A percentile compares a stretch with the other conserved stretches of the same genome.
Conservation (phyloP, 345 rosid genomes). For the Atalantia buxifolia region DNA sequence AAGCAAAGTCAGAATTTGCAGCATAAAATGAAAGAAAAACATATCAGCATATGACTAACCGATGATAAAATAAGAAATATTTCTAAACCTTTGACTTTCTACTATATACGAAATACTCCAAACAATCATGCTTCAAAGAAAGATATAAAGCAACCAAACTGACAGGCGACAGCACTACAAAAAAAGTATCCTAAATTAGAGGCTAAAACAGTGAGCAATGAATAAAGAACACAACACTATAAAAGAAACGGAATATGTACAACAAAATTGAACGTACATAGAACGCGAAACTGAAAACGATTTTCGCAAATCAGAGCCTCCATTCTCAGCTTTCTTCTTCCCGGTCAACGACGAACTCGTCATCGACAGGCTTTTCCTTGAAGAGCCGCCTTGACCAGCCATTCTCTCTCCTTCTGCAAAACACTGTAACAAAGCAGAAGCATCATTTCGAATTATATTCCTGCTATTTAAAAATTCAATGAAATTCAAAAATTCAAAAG, state of each 20-base stretch:
- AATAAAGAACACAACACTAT: background rate
- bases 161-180: background rate
- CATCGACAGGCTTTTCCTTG: conserved; percentile 60
- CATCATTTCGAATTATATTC: background rate
- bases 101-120: background rate
- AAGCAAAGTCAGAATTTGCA: background rate
- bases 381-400: conserved; percentile 75
- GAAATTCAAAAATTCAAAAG: background rate
- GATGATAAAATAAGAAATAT: background rate
- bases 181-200: background rate
- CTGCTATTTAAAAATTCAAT: background rate
- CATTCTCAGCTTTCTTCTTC: conserved; percentile 61
- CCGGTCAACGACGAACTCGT: conserved; percentile 37
- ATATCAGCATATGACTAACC: too few species aligned
- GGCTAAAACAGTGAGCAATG: background rate
- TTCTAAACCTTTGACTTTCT: background rate
- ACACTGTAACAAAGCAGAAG: background rate
- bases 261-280: conserved; percentile 32
- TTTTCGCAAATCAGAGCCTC: conserved; percentile 58
- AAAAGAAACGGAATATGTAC: background rate
- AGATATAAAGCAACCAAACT: background rate
- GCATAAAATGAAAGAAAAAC: background rate
- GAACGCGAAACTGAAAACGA: conserved; percentile 59
- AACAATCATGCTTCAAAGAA: background rate
- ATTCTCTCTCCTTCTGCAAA: conserved; percentile 31